These are phyloP conservation scores for Fomes fomentarius DNA, from an alignment of 1,284 basidiomycete species.

Conservation along the genomic window DNA sequence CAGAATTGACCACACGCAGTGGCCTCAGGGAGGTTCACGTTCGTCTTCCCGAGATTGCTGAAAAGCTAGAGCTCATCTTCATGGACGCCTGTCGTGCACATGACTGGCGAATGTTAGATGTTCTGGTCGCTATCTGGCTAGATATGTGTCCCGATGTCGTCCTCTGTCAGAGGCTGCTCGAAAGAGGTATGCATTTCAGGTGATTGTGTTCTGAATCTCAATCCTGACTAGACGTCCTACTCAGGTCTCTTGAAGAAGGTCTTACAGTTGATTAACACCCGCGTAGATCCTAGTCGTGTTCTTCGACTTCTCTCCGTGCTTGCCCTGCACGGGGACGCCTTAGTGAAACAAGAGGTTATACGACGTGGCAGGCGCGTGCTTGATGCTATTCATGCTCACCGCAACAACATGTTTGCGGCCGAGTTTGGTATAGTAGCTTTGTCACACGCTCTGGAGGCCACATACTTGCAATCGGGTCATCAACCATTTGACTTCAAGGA, in stretches of 20 bases:
- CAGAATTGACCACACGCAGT: neutral
- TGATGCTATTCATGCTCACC: neutral
- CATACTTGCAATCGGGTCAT: too few species aligned
- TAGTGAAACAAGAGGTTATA: neutral
- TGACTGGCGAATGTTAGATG: neutral
- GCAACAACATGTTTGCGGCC: neutral
- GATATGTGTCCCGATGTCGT: neutral
- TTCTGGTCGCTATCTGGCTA: neutral
- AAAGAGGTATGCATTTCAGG: neutral
- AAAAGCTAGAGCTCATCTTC: neutral
- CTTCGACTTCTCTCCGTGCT: neutral
- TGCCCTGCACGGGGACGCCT: neutral
- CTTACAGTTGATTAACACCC: neutral
- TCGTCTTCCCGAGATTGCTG: neutral
- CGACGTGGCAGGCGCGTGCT: neutral
- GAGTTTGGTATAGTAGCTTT: too few species aligned
- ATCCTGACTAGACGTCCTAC: neutral
- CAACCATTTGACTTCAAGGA: neutral
- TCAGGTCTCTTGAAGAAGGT: neutral
- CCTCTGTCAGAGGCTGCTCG: neutral
- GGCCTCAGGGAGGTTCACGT: neutral
- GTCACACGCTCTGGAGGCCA: too few species aligned
- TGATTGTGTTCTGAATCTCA: neutral
- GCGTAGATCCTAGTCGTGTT: neutral
- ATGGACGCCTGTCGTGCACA: neutral